phyloP scores from a whole-genome alignment of 1,284 basidiomycete species.

The Heterobasidion annosum region DNA sequence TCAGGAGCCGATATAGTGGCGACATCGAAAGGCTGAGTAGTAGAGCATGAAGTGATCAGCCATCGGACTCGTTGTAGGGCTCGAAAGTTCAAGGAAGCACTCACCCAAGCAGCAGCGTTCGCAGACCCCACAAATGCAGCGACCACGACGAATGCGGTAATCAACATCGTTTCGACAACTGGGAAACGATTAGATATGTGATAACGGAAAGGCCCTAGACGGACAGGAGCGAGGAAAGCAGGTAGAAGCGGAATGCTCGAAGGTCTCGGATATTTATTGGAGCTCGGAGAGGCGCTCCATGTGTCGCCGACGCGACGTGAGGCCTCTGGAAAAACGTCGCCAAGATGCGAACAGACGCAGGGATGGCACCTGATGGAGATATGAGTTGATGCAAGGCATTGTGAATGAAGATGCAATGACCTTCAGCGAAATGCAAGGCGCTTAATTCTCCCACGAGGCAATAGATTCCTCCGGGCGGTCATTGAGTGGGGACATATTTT shows the following conservation, averaged over 20 bases:
- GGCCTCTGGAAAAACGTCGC: neutral
- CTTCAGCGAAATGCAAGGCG: neutral
- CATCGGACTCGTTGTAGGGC: too few relatives aligned
- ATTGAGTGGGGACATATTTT: too few relatives aligned
- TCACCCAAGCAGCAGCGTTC: neutral
- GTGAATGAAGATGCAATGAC: neutral
- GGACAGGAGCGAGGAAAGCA: neutral
- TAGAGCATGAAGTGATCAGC: neutral
- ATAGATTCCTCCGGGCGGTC: too few relatives aligned
- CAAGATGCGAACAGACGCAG: neutral
- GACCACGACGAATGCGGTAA: neutral
- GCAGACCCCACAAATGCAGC: neutral
- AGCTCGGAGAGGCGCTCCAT: neutral
- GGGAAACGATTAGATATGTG: neutral
- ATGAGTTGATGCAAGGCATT: neutral
- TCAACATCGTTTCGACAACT: neutral
- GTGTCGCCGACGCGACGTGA: neutral
- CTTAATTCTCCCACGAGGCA: neutral
- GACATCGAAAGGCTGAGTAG: slow-evolving; percentile 34
- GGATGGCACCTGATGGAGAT: neutral
- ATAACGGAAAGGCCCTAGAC: neutral
- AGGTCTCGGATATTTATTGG: neutral
- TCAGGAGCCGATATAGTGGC: slow-evolving; percentile 40
- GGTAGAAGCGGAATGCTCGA: too few relatives aligned
- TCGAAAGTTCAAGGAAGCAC: neutral